Evolutionary conservation across 2,329 filamentous ascomycete genomes (phyloP).

Genomic region (Chaetomium globosum): DNA sequence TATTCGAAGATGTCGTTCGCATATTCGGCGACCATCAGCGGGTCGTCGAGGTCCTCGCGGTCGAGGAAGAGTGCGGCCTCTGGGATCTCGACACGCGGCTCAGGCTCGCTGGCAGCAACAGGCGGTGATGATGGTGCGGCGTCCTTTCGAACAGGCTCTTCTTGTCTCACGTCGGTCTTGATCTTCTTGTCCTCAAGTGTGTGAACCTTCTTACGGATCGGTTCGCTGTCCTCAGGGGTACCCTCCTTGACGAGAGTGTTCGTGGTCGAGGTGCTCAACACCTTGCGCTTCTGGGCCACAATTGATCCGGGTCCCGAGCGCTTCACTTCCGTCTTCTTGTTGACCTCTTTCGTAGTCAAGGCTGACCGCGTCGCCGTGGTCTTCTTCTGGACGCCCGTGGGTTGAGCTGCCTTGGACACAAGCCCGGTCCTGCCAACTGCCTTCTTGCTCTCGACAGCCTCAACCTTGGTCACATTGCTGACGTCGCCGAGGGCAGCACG

Average conservation of each 20-base stretch:
- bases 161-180: slow-evolving; percentile 36
- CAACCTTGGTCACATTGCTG: slow-evolving; percentile 88
- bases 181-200: slow-evolving; percentile 54
- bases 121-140: slow-evolving; percentile 38
- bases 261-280: slow-evolving; percentile 46
- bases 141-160: slow-evolving; percentile 41
- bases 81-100: slow-evolving; percentile 40
- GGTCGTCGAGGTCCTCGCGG: slow-evolving; percentile 85
- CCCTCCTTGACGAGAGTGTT: slow-evolving; percentile 64
- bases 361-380: slow-evolving; percentile 58
- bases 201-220: slow-evolving; percentile 66
- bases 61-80: slow-evolving; percentile 68
- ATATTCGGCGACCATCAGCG: slow-evolving; percentile 97
- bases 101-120: slow-evolving; percentile 31
- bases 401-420: slow-evolving; percentile 78
- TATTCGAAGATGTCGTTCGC: slow-evolving; percentile 98
- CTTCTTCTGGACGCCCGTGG: slow-evolving; percentile 85
- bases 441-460: slow-evolving; percentile 75
- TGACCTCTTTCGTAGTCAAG: slow-evolving; percentile 47
- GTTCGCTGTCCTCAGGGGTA: slow-evolving; percentile 66
- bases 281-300: slow-evolving; percentile 69
- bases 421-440: slow-evolving; percentile 65
- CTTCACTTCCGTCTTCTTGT: slow-evolving; percentile 72
- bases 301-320: slow-evolving; percentile 70
- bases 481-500: slow-evolving; percentile 89